Evolutionary conservation across 257 asterid genomes (phyloP), one percentile per base, ranked within the genome.

Genomic region (Handroanthus guayacan): DNA sequence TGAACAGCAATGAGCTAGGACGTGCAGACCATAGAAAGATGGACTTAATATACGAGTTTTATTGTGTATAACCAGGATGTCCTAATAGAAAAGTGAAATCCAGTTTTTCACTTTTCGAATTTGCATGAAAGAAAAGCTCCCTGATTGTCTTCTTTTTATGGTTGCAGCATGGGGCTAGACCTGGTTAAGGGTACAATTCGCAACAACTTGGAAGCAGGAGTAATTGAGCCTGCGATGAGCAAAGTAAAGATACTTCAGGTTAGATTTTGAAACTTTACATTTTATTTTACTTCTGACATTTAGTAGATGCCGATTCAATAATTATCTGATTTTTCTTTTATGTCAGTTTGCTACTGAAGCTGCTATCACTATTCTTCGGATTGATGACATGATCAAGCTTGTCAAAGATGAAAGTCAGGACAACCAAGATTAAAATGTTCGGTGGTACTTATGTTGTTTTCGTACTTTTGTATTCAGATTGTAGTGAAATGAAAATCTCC

Each of bases 161-260:
- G 63, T 73, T 84, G 80, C 90, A 94, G 99, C 92, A 91, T 88
- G 97, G 99, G 99, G 79, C 90, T 95, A 55, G 99, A 95, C 84
- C 82, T 95, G 58, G 51, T 89, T 75, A 95, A 92, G 83, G 98
- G 99, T 58, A 74, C 81, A 0, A 86, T 95, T 20, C 93, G 98
- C 60, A 90, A 90, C 83, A 95, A 95, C 85, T 72, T 95, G 79
- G 98, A 89, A 82, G 98, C 98, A 16, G 98, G 99, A 44, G 98
- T 95, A 31, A 92, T 95, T 67, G 99, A 95, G 79, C 99, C 98
- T 72, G 97, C 97, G 57, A 95, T 92, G 98, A 95, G 99, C 91
- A 95, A 95, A 92, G 98, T 93, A 66, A 95, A 95, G 86, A 95
- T 95, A 74, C 85, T 95, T 71, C 99, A 92, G 93, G 99, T 92